phyloP scores from a whole-genome alignment of 1,139 yeast species.

The Kurtzmaniella quercitrusa region DNA sequence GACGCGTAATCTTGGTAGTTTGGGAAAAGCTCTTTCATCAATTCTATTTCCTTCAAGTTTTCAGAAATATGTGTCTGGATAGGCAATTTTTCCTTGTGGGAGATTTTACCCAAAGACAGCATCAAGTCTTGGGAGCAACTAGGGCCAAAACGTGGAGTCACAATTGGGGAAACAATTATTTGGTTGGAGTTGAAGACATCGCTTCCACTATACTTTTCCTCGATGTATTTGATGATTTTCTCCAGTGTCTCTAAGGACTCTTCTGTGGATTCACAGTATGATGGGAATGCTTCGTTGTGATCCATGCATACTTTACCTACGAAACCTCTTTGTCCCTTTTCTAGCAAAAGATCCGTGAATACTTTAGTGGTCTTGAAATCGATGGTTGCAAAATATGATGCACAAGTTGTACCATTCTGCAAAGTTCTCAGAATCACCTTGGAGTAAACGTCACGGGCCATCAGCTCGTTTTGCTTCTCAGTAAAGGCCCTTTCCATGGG shows the following conservation, averaged over 20 bases:
- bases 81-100: slow-evolving; percentile 49
- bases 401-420: slow-evolving; percentile 82
- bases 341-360: slow-evolving; percentile 67
- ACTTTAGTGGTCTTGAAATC: slow-evolving; percentile 71
- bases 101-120: slow-evolving; percentile 57
- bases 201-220: slow-evolving; percentile 11
- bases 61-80: slow-evolving; percentile 91
- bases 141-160: slow-evolving; percentile 95
- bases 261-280: slow-evolving; percentile 58
- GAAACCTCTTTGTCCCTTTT: slow-evolving; percentile 77
- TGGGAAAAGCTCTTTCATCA: slow-evolving; percentile 77
- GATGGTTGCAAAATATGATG: slow-evolving; percentile 85
- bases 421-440: slow-evolving; percentile 66
- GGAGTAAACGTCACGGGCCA: slow-evolving; percentile 60
- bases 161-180: slow-evolving; percentile 43
- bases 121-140: slow-evolving; percentile 67
- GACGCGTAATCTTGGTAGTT: slow-evolving; percentile 64
- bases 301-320: slow-evolving; percentile 96
- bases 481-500: slow-evolving; percentile 63
- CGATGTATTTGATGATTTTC: slow-evolving; percentile 54
- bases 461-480: slow-evolving; percentile 13
- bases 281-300: slow-evolving; percentile 57
- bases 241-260: slow-evolving; percentile 57
- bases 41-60: slow-evolving; percentile 65
- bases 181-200: background rate